phyloP scores from a whole-genome alignment of 768 basidiomycete species.

The Suillus occidentalis region DNA sequence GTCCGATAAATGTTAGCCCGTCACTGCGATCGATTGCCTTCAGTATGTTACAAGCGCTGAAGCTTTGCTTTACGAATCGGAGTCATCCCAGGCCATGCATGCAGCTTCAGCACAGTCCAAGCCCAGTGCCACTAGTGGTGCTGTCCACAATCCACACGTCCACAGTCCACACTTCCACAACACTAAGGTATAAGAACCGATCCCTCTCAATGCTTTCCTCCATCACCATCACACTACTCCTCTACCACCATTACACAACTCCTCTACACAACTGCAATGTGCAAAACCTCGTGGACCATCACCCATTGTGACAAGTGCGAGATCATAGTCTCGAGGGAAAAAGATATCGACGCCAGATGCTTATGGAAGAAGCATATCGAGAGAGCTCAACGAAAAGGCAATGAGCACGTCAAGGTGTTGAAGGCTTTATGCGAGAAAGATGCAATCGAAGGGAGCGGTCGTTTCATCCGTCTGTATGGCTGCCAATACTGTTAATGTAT shows the following conservation, averaged over 20 bases:
- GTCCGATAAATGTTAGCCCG: neutral
- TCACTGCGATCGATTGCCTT: neutral
- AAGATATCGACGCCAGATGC: neutral
- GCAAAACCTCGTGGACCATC: conserved; percentile 51
- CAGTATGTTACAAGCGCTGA: neutral
- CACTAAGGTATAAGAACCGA: neutral
- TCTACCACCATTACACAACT: conserved; percentile 16
- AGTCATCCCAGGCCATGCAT: neutral
- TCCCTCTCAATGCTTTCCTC: neutral
- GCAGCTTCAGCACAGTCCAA: neutral
- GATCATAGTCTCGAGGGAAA: neutral
- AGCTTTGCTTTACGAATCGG: neutral
- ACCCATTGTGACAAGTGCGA: neutral
- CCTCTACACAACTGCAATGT: conserved; percentile 41
- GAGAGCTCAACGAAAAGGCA: neutral
- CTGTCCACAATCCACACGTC: neutral
- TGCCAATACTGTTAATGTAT: neutral
- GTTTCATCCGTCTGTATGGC: neutral
- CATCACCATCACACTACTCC: too few species aligned
- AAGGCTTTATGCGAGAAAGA: neutral
- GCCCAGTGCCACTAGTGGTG: neutral
- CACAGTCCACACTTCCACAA: neutral
- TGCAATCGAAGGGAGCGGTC: neutral
- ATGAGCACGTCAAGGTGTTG: neutral
- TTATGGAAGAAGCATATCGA: neutral